phyloP scores from a whole-genome alignment of 352 stramenopile genomes.

The Globisporangium apiculatum region DNA sequence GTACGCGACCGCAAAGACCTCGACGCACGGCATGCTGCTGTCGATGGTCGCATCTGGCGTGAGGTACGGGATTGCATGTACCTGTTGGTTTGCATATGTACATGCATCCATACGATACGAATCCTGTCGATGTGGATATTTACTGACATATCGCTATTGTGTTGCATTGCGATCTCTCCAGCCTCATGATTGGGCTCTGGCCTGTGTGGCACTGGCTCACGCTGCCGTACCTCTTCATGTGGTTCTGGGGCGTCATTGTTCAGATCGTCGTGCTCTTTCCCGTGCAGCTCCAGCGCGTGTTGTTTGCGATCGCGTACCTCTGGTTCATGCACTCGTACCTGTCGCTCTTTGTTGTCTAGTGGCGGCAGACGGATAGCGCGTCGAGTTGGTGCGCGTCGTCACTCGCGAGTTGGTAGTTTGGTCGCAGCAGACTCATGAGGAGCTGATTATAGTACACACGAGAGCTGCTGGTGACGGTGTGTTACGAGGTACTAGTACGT shows the following conservation, averaged over 20 bases:
- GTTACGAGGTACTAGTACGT: too few species aligned
- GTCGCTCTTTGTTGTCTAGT: conserved; percentile 27
- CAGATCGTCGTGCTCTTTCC: conserved; percentile 61
- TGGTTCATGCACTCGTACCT: conserved; percentile 79
- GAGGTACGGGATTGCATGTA: conserved; percentile 24
- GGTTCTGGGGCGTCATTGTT: conserved; percentile 73
- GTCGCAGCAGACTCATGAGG: too few species aligned
- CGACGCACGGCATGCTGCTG: conserved; percentile 59
- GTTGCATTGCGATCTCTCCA: too few species aligned
- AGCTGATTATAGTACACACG: too few species aligned
- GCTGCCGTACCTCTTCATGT: conserved; percentile 75
- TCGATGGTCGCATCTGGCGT: conserved; percentile 50
- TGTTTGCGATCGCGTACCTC: conserved; percentile 50
- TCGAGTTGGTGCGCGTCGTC: too few species aligned
- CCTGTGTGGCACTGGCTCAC: conserved; percentile 72
- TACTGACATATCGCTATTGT: too few species aligned
- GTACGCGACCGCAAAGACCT: conserved; percentile 54
- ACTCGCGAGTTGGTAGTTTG: too few species aligned
- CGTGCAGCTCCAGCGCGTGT: conserved; percentile 43
- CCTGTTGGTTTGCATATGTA: too few species aligned
- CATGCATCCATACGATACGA: too few species aligned
- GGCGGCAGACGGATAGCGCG: too few species aligned
- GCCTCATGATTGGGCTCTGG: conserved; percentile 8
- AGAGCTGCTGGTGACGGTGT: too few species aligned
- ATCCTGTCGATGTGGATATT: too few species aligned